Evolutionary conservation across 331 rosid species (phyloP).

Genomic region (Erythrophleum ivorense): DNA sequence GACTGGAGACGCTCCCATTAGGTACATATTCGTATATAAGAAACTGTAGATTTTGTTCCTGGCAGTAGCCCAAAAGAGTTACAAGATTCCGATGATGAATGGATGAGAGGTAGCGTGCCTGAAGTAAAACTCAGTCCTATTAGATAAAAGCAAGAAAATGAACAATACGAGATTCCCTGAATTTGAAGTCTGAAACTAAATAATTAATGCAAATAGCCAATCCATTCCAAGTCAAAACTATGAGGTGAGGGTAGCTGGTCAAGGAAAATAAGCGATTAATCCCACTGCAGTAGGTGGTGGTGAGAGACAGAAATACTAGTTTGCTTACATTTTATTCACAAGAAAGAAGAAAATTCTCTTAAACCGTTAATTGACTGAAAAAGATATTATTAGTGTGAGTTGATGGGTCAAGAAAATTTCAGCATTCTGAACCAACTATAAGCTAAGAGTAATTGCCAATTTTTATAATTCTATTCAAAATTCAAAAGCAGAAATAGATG

Average conservation of each 20-base stretch:
- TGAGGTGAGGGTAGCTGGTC: slow-evolving; percentile 10
- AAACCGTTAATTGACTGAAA: not conserved
- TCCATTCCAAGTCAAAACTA: slow-evolving; percentile 26
- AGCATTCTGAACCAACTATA: not conserved
- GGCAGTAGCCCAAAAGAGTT: slow-evolving; percentile 90
- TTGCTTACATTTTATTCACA: not conserved
- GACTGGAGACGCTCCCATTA: slow-evolving; percentile 91
- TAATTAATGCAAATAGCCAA: slow-evolving; percentile 12
- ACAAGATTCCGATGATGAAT: slow-evolving; percentile 87
- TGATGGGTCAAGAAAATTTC: not conserved
- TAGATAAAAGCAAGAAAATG: slow-evolving; percentile 44
- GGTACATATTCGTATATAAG: slow-evolving; percentile 89
- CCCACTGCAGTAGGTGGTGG: not conserved
- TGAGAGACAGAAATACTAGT: not conserved
- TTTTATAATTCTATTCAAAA: slow-evolving; percentile 2
- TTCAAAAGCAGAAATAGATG: slow-evolving; percentile 9
- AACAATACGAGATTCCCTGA: slow-evolving; percentile 23
- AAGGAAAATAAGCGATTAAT: not conserved
- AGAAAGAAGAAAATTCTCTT: not conserved
- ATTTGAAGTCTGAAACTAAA: not conserved
- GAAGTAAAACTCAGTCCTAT: slow-evolving; percentile 47
- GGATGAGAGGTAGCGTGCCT: slow-evolving; percentile 88
- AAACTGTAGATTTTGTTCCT: slow-evolving; percentile 83
- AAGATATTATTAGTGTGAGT: not conserved
- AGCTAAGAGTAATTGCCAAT: slow-evolving; percentile 3